Evolutionary conservation across 371 early-diverging fungal genomes (phyloP).

Genomic region (Phascolomyces articulosus): DNA sequence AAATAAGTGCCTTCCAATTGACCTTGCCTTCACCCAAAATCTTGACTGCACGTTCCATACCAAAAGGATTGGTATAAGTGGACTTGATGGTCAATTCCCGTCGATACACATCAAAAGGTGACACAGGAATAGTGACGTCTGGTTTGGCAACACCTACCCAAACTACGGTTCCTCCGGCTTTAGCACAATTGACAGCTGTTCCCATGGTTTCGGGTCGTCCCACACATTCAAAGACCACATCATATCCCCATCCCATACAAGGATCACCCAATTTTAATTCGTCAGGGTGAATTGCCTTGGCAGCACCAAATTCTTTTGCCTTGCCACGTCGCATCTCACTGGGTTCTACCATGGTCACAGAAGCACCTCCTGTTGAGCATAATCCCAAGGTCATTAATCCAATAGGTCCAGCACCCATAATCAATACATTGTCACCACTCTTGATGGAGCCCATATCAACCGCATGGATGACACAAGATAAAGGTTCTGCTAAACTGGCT

Average conservation of each 20-base stretch:
- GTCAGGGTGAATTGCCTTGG: constrained; percentile 32
- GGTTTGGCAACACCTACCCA: constrained; percentile 65
- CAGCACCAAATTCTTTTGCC: constrained; percentile 48
- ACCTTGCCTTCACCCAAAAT: constrained; percentile 47
- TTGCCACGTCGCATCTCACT: constrained; percentile 45
- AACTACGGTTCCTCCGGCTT: constrained; percentile 52
- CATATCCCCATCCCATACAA: constrained; percentile 47
- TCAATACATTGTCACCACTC: constrained; percentile 45
- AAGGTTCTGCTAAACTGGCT: constrained; percentile 58
- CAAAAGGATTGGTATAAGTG: constrained; percentile 60
- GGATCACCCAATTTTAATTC: constrained; percentile 39
- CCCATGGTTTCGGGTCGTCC: constrained; percentile 53
- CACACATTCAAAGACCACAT: constrained; percentile 63
- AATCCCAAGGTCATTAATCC: constrained; percentile 56
- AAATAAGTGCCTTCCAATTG: constrained; percentile 47
- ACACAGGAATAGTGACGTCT: constrained; percentile 43
- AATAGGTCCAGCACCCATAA: constrained; percentile 62
- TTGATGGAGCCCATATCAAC: constrained; percentile 54
- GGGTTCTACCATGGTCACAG: constrained; percentile 52
- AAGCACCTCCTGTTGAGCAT: constrained; percentile 41
- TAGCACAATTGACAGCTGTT: constrained; percentile 48
- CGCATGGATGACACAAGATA: constrained; percentile 63
- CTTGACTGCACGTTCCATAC: constrained; percentile 60
- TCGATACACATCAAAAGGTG: constrained; percentile 58
- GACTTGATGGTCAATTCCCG: constrained; percentile 61